These are phyloP conservation scores for Phragmites australis DNA, from an alignment of 176 grass and related monocot species.

Conservation along the genomic window DNA sequence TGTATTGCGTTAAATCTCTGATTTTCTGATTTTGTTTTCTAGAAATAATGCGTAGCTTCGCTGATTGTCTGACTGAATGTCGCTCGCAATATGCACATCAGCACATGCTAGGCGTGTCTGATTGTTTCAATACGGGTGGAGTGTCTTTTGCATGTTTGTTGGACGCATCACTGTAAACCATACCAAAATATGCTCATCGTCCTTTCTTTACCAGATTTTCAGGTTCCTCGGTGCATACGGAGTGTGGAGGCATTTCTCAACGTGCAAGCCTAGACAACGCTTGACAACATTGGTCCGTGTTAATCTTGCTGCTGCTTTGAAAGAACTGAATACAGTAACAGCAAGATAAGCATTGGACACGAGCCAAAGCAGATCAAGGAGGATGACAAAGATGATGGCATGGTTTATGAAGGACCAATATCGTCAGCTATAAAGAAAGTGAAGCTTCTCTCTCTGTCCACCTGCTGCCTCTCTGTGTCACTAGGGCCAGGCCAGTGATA, in stretches of 20 bases:
- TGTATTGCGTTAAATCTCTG: neutral
- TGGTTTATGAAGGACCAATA: constrained; percentile 82
- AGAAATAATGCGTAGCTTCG: neutral
- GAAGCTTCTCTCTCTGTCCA: constrained; percentile 95
- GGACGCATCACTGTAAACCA: neutral
- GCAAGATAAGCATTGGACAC: constrained; percentile 90
- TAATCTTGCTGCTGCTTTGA: constrained; percentile 49
- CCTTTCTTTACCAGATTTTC: constrained; percentile 44
- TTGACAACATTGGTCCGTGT: neutral
- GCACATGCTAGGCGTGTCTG: neutral
- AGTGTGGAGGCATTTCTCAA: constrained; percentile 55
- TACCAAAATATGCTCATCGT: neutral
- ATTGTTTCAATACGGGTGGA: neutral
- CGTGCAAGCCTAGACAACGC: constrained; percentile 24
- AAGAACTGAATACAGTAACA: constrained; percentile 50
- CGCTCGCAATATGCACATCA: neutral
- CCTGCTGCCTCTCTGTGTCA: constrained; percentile 90
- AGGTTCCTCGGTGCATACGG: constrained; percentile 27
- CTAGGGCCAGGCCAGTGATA: constrained; percentile 89
- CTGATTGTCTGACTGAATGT: neutral
- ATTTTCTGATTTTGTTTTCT: neutral
- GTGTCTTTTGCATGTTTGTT: neutral
- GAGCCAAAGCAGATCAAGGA: constrained; percentile 59
- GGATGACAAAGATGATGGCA: constrained; percentile 43
- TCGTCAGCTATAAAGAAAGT: constrained; percentile 99